Percentiles rank a stretch among this genome's conserved stretches.
Conservation (phyloP, 257 asterid species). For the Thymus quinquecostatus region DNA sequence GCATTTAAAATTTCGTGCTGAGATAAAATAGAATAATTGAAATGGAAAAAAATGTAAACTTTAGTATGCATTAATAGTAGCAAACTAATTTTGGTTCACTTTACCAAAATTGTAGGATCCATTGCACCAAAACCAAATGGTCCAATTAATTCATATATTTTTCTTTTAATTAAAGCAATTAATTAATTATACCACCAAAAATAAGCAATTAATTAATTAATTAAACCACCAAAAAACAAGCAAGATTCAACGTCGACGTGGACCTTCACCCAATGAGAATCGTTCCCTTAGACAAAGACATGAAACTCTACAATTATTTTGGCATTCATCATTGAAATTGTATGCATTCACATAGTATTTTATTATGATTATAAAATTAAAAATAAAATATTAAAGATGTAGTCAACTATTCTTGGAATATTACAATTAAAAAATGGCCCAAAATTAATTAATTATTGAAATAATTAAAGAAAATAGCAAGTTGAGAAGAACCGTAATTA, state of each 20-base stretch:
- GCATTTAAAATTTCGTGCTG: too few species aligned
- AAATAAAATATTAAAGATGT: neutral
- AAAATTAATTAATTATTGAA: neutral
- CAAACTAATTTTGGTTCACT: neutral
- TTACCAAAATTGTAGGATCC: neutral
- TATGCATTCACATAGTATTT: too few species aligned
- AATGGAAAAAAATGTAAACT: too few species aligned
- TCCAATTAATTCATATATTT: too few species aligned
- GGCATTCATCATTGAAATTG: neutral
- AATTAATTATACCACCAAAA: too few species aligned
- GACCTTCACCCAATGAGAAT: neutral
- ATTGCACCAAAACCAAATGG: neutral
- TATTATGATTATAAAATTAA: too few species aligned
- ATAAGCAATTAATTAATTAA: neutral
- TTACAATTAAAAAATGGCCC: neutral
- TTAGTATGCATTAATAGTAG: too few species aligned
- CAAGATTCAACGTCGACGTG: neutral
- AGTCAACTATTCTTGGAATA: conserved; percentile 15
- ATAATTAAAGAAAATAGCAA: neutral
- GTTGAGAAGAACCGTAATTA: neutral
- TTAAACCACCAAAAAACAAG: neutral
- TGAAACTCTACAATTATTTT: neutral
- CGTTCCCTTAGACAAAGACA: neutral
- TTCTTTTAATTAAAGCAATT: too few species aligned
- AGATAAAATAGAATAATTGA: too few species aligned